Evolutionary conservation across 768 basidiomycete genomes (phyloP).

Genomic region (Termitomyces sp.): DNA sequence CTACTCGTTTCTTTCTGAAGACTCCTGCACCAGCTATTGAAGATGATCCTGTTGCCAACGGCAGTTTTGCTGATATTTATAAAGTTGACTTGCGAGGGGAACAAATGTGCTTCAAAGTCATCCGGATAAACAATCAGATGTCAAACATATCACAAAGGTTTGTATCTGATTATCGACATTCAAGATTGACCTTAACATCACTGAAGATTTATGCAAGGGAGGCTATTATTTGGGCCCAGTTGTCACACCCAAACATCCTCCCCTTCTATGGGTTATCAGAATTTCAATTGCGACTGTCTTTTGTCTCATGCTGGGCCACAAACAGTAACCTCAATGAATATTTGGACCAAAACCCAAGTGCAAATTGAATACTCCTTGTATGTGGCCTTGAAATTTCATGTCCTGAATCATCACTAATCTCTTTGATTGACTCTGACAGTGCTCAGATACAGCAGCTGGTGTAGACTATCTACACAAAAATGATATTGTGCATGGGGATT

Average conservation of each 20-base stretch:
- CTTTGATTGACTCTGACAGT: not conserved
- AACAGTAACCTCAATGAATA: no score
- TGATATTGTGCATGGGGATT: no score
- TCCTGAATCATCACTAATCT: no score
- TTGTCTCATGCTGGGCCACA: slow-evolving; percentile 30
- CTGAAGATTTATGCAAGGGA: not conserved
- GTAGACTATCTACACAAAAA: no score
- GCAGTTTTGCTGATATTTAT: no score
- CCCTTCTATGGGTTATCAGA: slow-evolving; percentile 29
- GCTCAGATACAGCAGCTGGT: slow-evolving; percentile 21
- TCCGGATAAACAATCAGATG: no score
- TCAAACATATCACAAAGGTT: not conserved
- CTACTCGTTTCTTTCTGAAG: no score
- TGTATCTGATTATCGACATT: not conserved
- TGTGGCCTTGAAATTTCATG: slow-evolving; percentile 5
- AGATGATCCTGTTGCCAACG: no score
- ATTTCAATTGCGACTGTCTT: slow-evolving; percentile 20
- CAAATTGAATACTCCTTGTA: slow-evolving; percentile 31
- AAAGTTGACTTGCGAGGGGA: no score
- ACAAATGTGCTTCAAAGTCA: no score
- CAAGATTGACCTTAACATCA: no score
- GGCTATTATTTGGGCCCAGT: slow-evolving; percentile 20
- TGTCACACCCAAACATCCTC: slow-evolving; percentile 19
- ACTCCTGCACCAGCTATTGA: no score
- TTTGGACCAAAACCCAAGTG: slow-evolving; percentile 12